Base-by-base conservation (phyloP, 2,329 filamentous ascomycete genomes). In the Neofusicoccum cordaticola region DNA sequence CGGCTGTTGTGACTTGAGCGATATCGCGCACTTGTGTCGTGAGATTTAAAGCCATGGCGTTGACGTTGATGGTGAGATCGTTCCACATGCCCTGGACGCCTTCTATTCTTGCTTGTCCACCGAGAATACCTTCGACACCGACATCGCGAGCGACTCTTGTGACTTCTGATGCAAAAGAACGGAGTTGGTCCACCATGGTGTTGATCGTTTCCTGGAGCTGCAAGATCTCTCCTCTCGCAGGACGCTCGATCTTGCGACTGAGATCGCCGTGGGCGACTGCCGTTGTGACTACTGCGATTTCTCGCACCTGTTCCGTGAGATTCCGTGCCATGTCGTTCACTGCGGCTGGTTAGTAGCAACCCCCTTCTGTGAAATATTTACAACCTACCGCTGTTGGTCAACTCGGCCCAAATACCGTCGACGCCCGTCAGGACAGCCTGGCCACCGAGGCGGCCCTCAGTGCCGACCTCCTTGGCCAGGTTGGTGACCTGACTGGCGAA, bases 251-350 rank as follows among this genome's bases (percentile, higher is more conserved):
- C 82, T 97, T 98, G 80, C 95, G 92, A 67, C 92, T 96, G 67
- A 99, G 82, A 78, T 99, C 94, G 73, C 94, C 94, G 77, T 90
- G 91, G 60, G 94, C 94, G 67, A 99, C 94, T 66, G 94, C 94
- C 1, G 93, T 97, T 2, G 94, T 98, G 66, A 99, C 95, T 73
- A 94, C 92, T 67, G 94, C 95, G 71, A 99, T 99, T 79, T 97
- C 93, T 81, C 94, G 90, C 75, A 99, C 95, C 82, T 99, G 94
- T 4, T 95, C 96, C 2, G 94, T 98, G 71, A 99, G 82, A 77
- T 98, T 99, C 85, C 95, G 96, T 74, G 94, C 94, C 94, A 99
- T 98, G 70, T 93, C 91, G 79, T 99, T 99, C 79, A 99, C 94
- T 83, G 69, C 9, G 47, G 64, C 13, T 44, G 31, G 68, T 79